Evolutionary conservation across 169 alveolate species (phyloP).

Genomic region (Blepharisma undulans): DNA sequence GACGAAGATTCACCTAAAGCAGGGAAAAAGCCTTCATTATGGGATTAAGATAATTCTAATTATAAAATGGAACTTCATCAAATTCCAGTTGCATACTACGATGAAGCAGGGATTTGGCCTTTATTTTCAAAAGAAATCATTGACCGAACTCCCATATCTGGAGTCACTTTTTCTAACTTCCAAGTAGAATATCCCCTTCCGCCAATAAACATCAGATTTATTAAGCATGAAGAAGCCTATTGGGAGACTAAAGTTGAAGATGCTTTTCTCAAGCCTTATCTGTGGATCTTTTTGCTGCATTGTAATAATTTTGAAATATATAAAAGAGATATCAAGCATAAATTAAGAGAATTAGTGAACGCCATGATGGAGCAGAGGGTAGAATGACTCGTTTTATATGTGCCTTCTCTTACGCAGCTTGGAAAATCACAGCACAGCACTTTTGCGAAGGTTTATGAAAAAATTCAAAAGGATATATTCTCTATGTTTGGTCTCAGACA

Average conservation of each 20-base stretch:
- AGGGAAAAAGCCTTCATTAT: not conserved
- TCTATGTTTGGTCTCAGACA: slow-evolving; percentile 2
- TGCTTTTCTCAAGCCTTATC: slow-evolving; percentile 24
- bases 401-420: not conserved
- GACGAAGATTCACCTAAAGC: not conserved
- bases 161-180: not conserved
- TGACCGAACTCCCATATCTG: not conserved
- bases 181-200: not conserved
- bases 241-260: slow-evolving; percentile 10
- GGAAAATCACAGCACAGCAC: not conserved
- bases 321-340: not conserved
- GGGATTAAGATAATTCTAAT: not conserved
- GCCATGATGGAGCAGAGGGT: not conserved
- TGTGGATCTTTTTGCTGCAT: slow-evolving; percentile 9
- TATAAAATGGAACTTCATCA: slow-evolving; percentile 7
- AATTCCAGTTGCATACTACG: slow-evolving; percentile 20
- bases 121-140: not conserved
- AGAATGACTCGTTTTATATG: slow-evolving; percentile 13
- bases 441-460: not conserved
- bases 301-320: not conserved
- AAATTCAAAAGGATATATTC: not conserved
- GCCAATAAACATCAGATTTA: not conserved
- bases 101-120: slow-evolving; percentile 7
- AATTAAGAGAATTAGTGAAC: not conserved
- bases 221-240: not conserved